Evolutionary conservation across 768 basidiomycete genomes (phyloP), one percentile per base, ranked within the genome.

Genomic region (Sporobolomyces roseus): DNA sequence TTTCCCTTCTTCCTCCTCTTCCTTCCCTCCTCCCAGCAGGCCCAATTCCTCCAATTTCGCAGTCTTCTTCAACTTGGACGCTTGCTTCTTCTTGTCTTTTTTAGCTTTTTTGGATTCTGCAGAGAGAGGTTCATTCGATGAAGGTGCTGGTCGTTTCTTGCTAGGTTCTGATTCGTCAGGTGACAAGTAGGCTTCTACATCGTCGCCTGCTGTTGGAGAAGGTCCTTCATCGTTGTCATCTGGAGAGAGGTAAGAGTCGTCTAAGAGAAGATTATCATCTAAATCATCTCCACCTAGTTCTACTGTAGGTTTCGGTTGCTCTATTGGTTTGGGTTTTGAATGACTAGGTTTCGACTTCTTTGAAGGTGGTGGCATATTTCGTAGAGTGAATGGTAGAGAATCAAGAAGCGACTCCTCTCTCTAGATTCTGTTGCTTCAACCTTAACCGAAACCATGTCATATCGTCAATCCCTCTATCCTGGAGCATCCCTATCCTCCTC

Each of bases 161-260:
- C n/a, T n/a, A 77, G 79, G 5, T 50, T 58, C 58, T n/a, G n/a
- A n/a, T 49, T 74, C 77, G 51, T 56, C 77, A 49, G 45, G 52
- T 16, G 38, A 35, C 2, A 43, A 25, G 25, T 32, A 76, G 60
- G 30, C 77, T 74, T 23, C 25, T 45, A 16, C 78, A 77, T 61
- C 58, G 38, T 62, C 65, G 16, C n/a, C n/a, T n/a, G n/a, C 25
- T 38, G 4, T 58, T 41, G 38, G 17, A 41, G n/a, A n/a, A n/a
- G n/a, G n/a, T n/a, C n/a, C 38, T 41, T 17, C 77, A 69, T 84
- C 85, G 14, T 83, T 86, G 0, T 85, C 86, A 16, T 82, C 87
- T 0, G 88, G 83, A 69, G 83, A 83, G 58, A 88, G 81, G 76
- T 88, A 90, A 71, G 91, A 88, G 77, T 92, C 91, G 54, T 88